phyloP scores from a whole-genome alignment of 1,139 yeast genomes.

The Suhomyces panamericanus region DNA sequence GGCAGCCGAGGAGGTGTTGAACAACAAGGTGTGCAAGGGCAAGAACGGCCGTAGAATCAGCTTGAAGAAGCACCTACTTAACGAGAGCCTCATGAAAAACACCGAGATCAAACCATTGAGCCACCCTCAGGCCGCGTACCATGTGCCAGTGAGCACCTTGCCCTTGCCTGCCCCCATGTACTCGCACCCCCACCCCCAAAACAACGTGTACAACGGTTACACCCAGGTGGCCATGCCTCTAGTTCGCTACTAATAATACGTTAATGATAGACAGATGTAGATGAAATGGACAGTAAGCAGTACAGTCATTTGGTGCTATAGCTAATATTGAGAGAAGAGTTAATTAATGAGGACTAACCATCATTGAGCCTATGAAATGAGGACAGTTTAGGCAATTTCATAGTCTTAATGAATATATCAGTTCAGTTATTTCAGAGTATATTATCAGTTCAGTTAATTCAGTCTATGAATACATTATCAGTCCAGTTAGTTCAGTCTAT shows the following conservation, averaged over 20 bases:
- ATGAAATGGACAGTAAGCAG: no score
- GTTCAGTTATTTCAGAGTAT: no score
- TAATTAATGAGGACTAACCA: no score
- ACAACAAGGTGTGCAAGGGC: constrained; percentile 48
- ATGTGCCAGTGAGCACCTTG: constrained; percentile 11
- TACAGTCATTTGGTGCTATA: no score
- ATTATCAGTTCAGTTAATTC: no score
- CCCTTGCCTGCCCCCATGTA: constrained; percentile 21
- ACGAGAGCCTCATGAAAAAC: constrained; percentile 18
- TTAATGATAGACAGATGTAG: background rate
- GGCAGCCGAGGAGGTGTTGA: constrained; percentile 55
- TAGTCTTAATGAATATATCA: no score
- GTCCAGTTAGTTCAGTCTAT: no score
- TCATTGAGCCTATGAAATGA: no score
- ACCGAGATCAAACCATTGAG: constrained; percentile 2
- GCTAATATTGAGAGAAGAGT: no score
- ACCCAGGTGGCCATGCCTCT: constrained; percentile 18
- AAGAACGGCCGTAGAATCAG: constrained; percentile 48
- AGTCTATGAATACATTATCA: no score
- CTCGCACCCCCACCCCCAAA: constrained; percentile 8
- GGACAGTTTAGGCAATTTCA: no score
- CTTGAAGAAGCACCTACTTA: constrained; percentile 32
- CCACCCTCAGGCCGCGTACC: constrained; percentile 8
- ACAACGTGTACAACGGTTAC: constrained; percentile 7
- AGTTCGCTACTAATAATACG: constrained; percentile 17